Evolutionary conservation across 2,329 filamentous ascomycete species (phyloP), one percentile per base, ranked within the genome.

Genomic region (Talaromyces pinophilus): DNA sequence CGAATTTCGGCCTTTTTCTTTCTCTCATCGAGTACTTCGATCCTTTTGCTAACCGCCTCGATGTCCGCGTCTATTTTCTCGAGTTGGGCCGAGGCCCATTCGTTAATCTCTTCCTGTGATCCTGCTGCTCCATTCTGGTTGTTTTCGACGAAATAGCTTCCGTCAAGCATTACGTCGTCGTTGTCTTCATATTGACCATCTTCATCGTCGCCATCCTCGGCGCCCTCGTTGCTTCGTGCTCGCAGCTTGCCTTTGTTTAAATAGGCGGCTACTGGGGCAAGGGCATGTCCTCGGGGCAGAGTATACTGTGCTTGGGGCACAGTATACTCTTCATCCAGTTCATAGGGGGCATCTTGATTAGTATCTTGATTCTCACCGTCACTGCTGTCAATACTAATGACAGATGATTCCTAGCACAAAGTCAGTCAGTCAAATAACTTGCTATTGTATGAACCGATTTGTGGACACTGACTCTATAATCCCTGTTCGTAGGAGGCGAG

Each of bases 261-360:
- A 35, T 38, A 33, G 50, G 6, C 8, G 15, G 28, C 50, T 46
- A n/a, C 40, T 8, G 52, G 30, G 17, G 10, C 30, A 10, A 55
- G n/a, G 52, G 4, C 5, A 55, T 35, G 30, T 55, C n/a, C 19
- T 40, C n/a, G 59, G 28, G 38, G 59, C 2, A 19, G 5, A 19
- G 25, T 13, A 30, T 30, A 30, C 28, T 33, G 28, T 54, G 8
- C n/a, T 38, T 35, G 42, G 28, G 40, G 59, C 1, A 22, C 28
- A 22, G n/a, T 22, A 62, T 22, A 50, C 8, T 50, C 44, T 38
- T 15, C 13, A 38, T 62, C 60, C 69, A 71, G 67, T 68, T 70
- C 71, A 60, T 63, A 63, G 67, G 38, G 33, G 50, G 67, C 60
- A 69, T 66, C 61, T 60, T 22, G 30, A 38, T 40, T 38, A 25